A percentile compares a stretch with the other conserved stretches of the same genome.
Evolutionary conservation across 1,284 basidiomycete species (phyloP).

Genomic region (Irpex sp.): DNA sequence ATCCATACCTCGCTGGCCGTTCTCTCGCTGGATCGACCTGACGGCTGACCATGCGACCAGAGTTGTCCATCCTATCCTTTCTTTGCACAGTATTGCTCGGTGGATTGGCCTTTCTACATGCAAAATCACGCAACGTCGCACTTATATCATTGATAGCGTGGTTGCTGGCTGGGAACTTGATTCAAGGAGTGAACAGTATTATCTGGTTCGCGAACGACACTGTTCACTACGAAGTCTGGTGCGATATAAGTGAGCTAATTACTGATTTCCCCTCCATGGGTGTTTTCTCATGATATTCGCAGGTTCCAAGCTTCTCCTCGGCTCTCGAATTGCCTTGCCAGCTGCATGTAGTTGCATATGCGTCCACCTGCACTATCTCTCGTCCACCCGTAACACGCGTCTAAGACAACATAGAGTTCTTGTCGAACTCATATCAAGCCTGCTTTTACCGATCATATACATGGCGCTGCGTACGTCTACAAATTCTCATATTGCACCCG

Average conservation of each 20-base stretch:
- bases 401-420: conserved; percentile 30
- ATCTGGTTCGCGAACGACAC: conserved; percentile 38
- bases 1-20: conserved; percentile 10
- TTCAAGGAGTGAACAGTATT: conserved; percentile 40
- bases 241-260: conserved; percentile 43
- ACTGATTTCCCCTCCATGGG: neutral
- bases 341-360: conserved; percentile 49
- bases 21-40: conserved; percentile 16
- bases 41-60: conserved; percentile 38
- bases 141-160: conserved; percentile 45
- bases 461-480: conserved; percentile 53
- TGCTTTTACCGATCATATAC: conserved; percentile 51
- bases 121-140: conserved; percentile 44
- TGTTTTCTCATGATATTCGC: neutral
- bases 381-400: conserved; percentile 25
- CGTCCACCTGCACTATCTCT: conserved; percentile 24
- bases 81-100: conserved; percentile 39
- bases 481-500: neutral
- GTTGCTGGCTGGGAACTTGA: conserved; percentile 39
- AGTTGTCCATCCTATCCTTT: conserved; percentile 46
- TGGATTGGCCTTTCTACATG: conserved; percentile 33
- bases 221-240: conserved; percentile 39
- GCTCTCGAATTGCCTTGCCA: conserved; percentile 41
- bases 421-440: conserved; percentile 49
- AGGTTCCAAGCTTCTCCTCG: conserved; percentile 43